Evolutionary conservation across 2,329 filamentous ascomycete species (phyloP).

Genomic region (Pseudophaeomoniella oleicola): DNA sequence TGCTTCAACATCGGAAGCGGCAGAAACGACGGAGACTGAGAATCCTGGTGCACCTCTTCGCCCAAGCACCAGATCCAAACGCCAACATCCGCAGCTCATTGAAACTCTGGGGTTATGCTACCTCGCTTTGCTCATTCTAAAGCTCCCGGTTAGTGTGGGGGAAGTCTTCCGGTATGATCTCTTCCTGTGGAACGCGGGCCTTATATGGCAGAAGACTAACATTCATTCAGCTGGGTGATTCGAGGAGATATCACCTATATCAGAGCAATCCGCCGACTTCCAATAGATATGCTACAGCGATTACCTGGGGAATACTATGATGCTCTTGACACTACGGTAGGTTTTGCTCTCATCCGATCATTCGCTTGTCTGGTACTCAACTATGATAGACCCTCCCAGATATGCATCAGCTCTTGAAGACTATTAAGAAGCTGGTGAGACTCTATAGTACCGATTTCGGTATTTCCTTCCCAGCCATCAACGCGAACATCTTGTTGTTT

Average conservation of each 20-base stretch:
- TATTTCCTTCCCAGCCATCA: slow-evolving; percentile 59
- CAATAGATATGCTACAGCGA: slow-evolving; percentile 27
- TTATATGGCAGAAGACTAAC: not conserved
- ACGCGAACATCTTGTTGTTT: slow-evolving; percentile 52
- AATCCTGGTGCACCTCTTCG: slow-evolving; percentile 12
- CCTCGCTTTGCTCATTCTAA: slow-evolving; percentile 58
- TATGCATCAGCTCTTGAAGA: slow-evolving; percentile 46
- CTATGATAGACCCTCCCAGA: slow-evolving; percentile 22
- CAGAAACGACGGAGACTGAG: slow-evolving; percentile 19
- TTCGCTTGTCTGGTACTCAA: slow-evolving; percentile 25
- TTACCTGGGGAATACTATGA: slow-evolving; percentile 25
- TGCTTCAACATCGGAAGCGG: slow-evolving; percentile 1
- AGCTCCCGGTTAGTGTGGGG: slow-evolving; percentile 59
- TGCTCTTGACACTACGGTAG: slow-evolving; percentile 24
- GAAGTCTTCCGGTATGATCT: slow-evolving; percentile 42
- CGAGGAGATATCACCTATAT: slow-evolving; percentile 58
- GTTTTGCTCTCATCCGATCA: slow-evolving; percentile 3
- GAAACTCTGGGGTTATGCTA: slow-evolving; percentile 72
- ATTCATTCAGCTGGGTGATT: slow-evolving; percentile 41
- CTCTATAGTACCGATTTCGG: slow-evolving; percentile 55
- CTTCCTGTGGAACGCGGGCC: not conserved
- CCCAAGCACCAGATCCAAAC: slow-evolving; percentile 15
- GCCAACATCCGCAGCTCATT: slow-evolving; percentile 46
- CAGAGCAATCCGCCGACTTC: slow-evolving; percentile 36
- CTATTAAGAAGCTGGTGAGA: slow-evolving; percentile 45